Evolutionary conservation across 805 yeast species (phyloP).

Genomic region (Kluyveromyces wickerhamii): DNA sequence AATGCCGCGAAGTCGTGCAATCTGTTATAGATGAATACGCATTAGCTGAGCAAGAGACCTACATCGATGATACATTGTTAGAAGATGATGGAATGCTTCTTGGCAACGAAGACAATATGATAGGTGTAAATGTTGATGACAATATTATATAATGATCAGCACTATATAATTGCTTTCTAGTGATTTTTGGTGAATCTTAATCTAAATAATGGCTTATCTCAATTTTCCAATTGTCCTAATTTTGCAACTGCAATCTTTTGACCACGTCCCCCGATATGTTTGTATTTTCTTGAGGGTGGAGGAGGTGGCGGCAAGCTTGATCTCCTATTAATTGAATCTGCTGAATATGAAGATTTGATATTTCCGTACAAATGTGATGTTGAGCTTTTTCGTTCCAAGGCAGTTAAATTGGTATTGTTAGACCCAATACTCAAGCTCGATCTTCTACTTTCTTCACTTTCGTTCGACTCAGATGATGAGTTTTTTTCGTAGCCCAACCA

Average conservation of each 20-base stretch:
- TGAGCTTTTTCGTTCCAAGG: conserved; percentile 7
- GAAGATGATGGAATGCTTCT: conserved; percentile 32
- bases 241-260: conserved; percentile 9
- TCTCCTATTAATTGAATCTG: conserved; percentile 31
- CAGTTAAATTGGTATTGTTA: conserved; percentile 1
- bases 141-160: conserved; percentile 14
- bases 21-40: conserved; percentile 72
- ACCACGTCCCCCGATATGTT: conserved; percentile 7
- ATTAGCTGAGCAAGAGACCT: conserved; percentile 51
- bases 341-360: conserved; percentile 21
- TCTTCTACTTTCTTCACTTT: conserved; percentile 15
- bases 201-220: too few species aligned
- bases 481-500: conserved; percentile 24
- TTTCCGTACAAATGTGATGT: conserved; percentile 8
- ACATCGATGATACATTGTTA: conserved; percentile 31
- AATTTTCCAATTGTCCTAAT: not conserved
- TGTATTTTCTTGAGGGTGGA: conserved; percentile 29
- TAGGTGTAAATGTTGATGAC: conserved; percentile 27
- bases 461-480: not conserved
- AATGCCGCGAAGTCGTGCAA: conserved; percentile 67
- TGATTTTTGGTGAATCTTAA: too few species aligned
- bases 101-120: conserved; percentile 16
- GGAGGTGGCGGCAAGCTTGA: conserved; percentile 33
- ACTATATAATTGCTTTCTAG: too few species aligned
- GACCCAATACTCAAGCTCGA: conserved; percentile 18